Percentiles rank a stretch among this genome's conserved stretches.
Evolutionary conservation across 345 rosid genomes (phyloP).

Genomic region (Citrus maxima): DNA sequence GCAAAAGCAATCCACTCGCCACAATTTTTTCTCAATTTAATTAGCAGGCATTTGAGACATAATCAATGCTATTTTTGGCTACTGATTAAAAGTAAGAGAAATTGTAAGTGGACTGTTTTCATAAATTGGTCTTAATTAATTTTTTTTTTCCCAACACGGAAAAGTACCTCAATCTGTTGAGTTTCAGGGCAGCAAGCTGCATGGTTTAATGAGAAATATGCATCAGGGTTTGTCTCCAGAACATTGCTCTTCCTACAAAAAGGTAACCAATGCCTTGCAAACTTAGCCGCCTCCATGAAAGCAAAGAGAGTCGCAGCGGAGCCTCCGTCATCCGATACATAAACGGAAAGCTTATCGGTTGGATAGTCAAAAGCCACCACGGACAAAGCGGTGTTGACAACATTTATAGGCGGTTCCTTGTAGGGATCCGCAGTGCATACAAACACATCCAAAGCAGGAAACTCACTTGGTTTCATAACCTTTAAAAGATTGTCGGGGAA

Average conservation of each 20-base stretch:
- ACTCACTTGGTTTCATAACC: conserved; percentile 26
- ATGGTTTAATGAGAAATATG: conserved; percentile 40
- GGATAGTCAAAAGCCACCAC: conserved; percentile 84
- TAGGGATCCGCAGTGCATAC: conserved; percentile 90
- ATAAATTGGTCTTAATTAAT: no score
- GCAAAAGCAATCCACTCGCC: no score
- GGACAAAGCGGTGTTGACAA: conserved; percentile 71
- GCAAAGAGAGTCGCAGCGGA: conserved; percentile 68
- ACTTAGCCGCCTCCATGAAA: conserved; percentile 66
- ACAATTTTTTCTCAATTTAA: no score
- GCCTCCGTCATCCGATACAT: conserved; percentile 84
- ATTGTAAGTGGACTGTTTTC: no score
- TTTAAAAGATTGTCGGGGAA: conserved; percentile 42
- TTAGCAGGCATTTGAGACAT: no score
- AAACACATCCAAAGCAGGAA: conserved; percentile 63
- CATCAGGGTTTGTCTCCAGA: conserved; percentile 49
- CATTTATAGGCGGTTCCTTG: conserved; percentile 78
- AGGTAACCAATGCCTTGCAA: conserved; percentile 69
- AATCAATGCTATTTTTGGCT: no score
- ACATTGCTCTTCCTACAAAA: conserved; percentile 52
- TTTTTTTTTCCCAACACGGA: no score
- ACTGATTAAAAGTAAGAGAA: no score
- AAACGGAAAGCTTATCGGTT: conserved; percentile 56
- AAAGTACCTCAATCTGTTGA: no score
- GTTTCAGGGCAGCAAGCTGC: conserved; percentile 15